A percentile compares a stretch with the other conserved stretches of the same genome.
Conservation (phyloP, 164 flowering plant genomes). For the Macadamia integrifolia region DNA sequence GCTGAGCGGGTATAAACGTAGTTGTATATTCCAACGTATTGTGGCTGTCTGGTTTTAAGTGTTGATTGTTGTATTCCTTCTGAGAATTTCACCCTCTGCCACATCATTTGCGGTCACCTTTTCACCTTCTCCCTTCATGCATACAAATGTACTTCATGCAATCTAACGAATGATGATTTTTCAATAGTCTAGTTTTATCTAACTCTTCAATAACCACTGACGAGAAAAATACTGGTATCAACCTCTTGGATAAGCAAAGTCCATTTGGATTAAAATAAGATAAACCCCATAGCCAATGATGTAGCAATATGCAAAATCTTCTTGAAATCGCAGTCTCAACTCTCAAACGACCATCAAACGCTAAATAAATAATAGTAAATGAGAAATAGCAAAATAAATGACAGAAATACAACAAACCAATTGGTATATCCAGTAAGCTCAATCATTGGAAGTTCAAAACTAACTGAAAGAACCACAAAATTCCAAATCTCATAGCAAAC, state of each 20-base stretch:
- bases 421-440: too few relatives aligned
- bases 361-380: too few relatives aligned
- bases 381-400: too few relatives aligned
- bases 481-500: too few relatives aligned
- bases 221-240: neutral
- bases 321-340: too few relatives aligned
- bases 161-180: conserved; percentile 6
- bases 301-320: too few relatives aligned
- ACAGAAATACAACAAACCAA: too few relatives aligned
- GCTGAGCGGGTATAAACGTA: conserved; percentile 35
- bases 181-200: neutral
- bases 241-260: neutral
- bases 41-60: conserved; percentile 21
- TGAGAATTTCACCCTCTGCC: conserved; percentile 25
- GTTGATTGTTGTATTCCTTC: conserved; percentile 29
- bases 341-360: too few relatives aligned
- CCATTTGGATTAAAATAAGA: neutral
- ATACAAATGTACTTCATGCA: conserved; percentile 15
- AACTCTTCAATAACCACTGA: conserved; percentile 2
- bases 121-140: conserved; percentile 42
- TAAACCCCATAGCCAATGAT: too few relatives aligned
- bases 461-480: too few relatives aligned
- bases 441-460: too few relatives aligned
- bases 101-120: conserved; percentile 27
- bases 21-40: conserved; percentile 33